These are phyloP conservation scores for Emergomyces orientalis DNA, from an alignment of 2,329 filamentous ascomycete species.

Conservation along the genomic window DNA sequence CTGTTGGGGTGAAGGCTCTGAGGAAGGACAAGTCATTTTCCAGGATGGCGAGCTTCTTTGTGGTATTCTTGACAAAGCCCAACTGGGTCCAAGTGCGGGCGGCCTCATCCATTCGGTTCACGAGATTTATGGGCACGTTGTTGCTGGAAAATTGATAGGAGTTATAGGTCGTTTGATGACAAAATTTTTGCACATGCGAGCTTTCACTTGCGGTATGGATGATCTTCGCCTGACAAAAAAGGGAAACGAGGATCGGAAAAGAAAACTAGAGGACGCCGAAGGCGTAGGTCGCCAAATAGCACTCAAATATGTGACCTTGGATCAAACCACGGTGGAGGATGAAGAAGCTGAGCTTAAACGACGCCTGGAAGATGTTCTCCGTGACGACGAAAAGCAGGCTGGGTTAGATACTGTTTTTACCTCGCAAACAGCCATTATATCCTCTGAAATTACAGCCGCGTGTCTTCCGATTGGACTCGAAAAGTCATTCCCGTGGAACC, in stretches of 20 bases:
- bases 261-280: constrained; percentile 58
- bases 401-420: constrained; percentile 86
- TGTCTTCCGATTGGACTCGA: constrained; percentile 75
- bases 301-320: constrained; percentile 77
- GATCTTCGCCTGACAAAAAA: constrained; percentile 76
- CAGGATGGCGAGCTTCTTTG: constrained; percentile 78
- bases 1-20: constrained; percentile 61
- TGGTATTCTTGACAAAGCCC: constrained; percentile 90
- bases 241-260: constrained; percentile 62
- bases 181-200: constrained; percentile 81
- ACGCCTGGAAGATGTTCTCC: constrained; percentile 78
- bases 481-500: constrained; percentile 90
- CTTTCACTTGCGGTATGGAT: constrained; percentile 95
- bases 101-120: constrained; percentile 88
- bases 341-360: constrained; percentile 62
- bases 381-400: constrained; percentile 83
- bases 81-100: constrained; percentile 78
- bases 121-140: constrained; percentile 80
- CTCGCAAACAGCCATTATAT: constrained; percentile 57
- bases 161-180: constrained; percentile 83
- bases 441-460: constrained; percentile 63
- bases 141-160: constrained; percentile 79
- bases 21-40: constrained; percentile 75
- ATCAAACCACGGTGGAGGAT: constrained; percentile 51
- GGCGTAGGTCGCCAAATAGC: constrained; percentile 69